Conservation (phyloP, 352 stramenopile genomes). For the Phytophthora citrophthora region DNA sequence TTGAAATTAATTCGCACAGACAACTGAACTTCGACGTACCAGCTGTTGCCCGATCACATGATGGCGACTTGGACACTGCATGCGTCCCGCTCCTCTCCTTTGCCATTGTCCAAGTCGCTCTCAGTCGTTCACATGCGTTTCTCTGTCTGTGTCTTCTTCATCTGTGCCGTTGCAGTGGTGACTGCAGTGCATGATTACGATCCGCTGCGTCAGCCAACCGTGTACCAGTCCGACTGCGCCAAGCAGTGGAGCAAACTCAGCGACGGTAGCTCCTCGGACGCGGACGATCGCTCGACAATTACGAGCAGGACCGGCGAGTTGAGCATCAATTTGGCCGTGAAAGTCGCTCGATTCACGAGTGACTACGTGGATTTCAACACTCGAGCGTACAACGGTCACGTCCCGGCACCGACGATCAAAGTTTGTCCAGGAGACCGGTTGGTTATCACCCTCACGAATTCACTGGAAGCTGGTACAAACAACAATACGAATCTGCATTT, state of each 20-base stretch:
- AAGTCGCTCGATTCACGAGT: slow-evolving; percentile 67
- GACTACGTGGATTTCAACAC: slow-evolving; percentile 80
- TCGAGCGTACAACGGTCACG: slow-evolving; percentile 68
- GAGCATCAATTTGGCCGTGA: slow-evolving; percentile 63
- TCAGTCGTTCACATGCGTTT: slow-evolving; percentile 16
- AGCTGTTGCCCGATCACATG: slow-evolving; percentile 24
- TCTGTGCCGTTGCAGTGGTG: slow-evolving; percentile 6
- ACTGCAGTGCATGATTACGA: slow-evolving; percentile 48
- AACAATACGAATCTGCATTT: slow-evolving; percentile 81
- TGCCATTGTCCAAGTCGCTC: slow-evolving; percentile 28
- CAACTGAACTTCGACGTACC: slow-evolving; percentile 26
- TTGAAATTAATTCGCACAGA: background rate
- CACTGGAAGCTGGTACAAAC: slow-evolving; percentile 44
- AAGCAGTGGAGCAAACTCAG: slow-evolving; percentile 41
- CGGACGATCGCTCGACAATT: slow-evolving; percentile 39
- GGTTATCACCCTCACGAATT: slow-evolving; percentile 63
- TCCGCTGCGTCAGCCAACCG: slow-evolving; percentile 41
- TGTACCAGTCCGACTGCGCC: slow-evolving; percentile 55
- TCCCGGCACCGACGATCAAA: slow-evolving; percentile 76
- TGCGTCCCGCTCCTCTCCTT: slow-evolving; percentile 17
- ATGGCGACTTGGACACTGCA: slow-evolving; percentile 19
- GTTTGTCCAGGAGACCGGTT: slow-evolving; percentile 74
- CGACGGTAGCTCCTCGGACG: slow-evolving; percentile 11
- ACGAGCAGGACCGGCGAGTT: slow-evolving; percentile 55
- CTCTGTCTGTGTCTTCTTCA: slow-evolving; percentile 16